A percentile compares a stretch with the other conserved stretches of the same genome.
Conservation (phyloP, 176 grass and related monocot genomes). For the Juncus inflexus region DNA sequence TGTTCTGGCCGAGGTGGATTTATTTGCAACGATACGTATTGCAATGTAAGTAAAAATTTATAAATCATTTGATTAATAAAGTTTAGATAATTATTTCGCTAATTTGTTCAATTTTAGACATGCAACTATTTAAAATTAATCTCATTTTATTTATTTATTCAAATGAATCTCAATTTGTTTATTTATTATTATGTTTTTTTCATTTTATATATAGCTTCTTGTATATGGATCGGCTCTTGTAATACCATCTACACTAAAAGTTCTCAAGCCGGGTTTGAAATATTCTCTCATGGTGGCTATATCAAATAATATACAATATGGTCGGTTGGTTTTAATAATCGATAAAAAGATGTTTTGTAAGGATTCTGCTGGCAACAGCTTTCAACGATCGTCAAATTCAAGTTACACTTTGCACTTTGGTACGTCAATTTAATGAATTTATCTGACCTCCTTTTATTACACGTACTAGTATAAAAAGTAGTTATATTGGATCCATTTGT, state of each 20-base stretch:
- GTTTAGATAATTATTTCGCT: background rate
- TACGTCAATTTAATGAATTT: constrained; percentile 16
- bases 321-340: constrained; percentile 75
- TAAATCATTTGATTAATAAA: background rate
- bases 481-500: too few relatives aligned
- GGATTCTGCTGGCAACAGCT: constrained; percentile 65
- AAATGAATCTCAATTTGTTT: constrained; percentile 1
- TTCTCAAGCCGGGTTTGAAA: constrained; percentile 39
- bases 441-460: background rate
- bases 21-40: constrained; percentile 47
- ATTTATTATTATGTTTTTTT: constrained; percentile 7
- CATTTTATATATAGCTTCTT: constrained; percentile 47
- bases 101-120: too few relatives aligned
- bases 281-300: constrained; percentile 51
- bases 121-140: too few relatives aligned
- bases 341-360: constrained; percentile 55
- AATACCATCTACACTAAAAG: constrained; percentile 58
- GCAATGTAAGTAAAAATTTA: constrained; percentile 44
- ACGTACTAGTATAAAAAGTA: too few relatives aligned
- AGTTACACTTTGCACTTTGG: constrained; percentile 72
- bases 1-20: constrained; percentile 67
- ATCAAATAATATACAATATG: constrained; percentile 44
- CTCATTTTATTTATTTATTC: background rate
- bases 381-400: constrained; percentile 68
- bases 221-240: constrained; percentile 65